Conservation (phyloP, 2,329 filamentous ascomycete genomes). For the Dothidotthia symphoricarpi region DNA sequence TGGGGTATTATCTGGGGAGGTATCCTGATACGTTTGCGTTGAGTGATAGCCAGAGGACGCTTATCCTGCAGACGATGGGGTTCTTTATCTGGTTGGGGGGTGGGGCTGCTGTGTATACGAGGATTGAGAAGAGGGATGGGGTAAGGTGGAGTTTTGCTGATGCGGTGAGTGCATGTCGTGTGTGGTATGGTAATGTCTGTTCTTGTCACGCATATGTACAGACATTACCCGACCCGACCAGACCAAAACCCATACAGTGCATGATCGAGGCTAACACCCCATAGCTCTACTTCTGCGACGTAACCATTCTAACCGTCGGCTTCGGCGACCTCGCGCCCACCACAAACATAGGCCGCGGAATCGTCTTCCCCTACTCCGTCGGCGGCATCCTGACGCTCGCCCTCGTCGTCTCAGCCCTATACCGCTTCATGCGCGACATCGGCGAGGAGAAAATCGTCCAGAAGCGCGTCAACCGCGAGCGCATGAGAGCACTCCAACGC, state of each 20-base stretch:
- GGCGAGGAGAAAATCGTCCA: constrained; percentile 62
- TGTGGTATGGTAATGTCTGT: too few species aligned
- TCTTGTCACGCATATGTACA: too few species aligned
- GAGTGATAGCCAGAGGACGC: constrained; percentile 75
- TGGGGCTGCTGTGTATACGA: constrained; percentile 72
- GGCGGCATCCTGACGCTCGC: constrained; percentile 81
- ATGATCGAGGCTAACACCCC: constrained; percentile 1
- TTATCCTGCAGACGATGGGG: constrained; percentile 87
- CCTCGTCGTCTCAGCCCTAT: constrained; percentile 78
- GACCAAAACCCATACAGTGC: too few species aligned
- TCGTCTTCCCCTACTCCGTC: constrained; percentile 81
- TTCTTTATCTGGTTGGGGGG: constrained; percentile 79
- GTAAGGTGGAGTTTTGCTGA: constrained; percentile 70
- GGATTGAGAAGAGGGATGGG: constrained; percentile 56
- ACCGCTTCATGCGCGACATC: constrained; percentile 62
- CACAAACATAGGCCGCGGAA: constrained; percentile 60
- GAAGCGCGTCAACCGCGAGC: constrained; percentile 56
- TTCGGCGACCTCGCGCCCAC: constrained; percentile 57
- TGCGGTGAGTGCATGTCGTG: constrained; percentile 46
- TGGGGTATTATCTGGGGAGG: constrained; percentile 70
- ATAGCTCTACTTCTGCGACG: constrained; percentile 46
- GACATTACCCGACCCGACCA: too few species aligned
- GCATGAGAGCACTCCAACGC: constrained; percentile 54
- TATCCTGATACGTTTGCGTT: constrained; percentile 78
- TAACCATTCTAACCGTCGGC: constrained; percentile 44